Evolutionary conservation across 1,284 basidiomycete genomes (phyloP), one percentile per base, ranked within the genome.

Genomic region (Heterobasidion parviporum): DNA sequence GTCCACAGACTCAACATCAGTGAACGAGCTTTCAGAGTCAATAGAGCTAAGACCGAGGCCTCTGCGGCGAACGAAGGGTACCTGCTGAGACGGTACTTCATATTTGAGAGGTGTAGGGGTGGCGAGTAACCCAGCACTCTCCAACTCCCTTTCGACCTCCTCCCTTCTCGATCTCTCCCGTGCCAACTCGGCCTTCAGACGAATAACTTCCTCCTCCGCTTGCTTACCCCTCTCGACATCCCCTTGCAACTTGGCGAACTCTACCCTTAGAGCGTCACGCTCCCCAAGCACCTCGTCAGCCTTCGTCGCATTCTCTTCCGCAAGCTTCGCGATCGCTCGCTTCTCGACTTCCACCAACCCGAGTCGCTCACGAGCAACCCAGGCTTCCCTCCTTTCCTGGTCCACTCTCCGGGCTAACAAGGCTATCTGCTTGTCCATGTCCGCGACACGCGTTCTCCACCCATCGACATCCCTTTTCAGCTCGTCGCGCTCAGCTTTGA

Each of bases 401-500:
- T 90, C 87, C 32, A 92, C 75, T 10, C 86, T 74, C 59, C 80
- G 80, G 14, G 79, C 76, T 20, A 89, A 72, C 16, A 82, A 67
- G 44, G 69, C 68, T 18, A 79, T 70, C 60, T 85, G 84, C 57
- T 77, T 81, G 61, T 90, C 85, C 59, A 86, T 73, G 64, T 88
- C 84, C 15, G 72, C 74, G 41, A 89, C 82, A 33, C 88, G 78
- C 34, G 72, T 78, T 56, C 85, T 76, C 86, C 87, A 90, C 0
- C 84, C 87, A 60, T 87, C 83, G 0, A 88, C 80, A 66, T 91
- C 89, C 52, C 77, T 76, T 68, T 85, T 89, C 53, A 92, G 73
- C 60, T 89, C 87, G 63, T 92, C 89, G 16, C 89, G 76, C 65
- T 92, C 89, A 0, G 80, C 75, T 64, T 89, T 90, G 60, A 92